Evolutionary conservation across 1,284 basidiomycete species (phyloP).

Genomic region (Rhodotorula sp.): DNA sequence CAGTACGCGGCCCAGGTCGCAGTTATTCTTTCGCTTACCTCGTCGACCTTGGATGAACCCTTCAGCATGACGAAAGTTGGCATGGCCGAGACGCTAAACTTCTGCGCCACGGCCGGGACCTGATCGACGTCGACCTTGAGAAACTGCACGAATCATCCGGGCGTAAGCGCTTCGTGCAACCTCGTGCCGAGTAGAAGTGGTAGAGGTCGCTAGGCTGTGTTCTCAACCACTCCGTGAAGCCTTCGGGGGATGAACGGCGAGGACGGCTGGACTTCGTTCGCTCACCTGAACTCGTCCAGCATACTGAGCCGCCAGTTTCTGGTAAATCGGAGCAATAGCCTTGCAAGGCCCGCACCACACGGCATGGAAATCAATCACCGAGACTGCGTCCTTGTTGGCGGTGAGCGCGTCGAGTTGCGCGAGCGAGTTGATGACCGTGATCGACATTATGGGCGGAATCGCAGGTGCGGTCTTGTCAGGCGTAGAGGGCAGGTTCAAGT

Average conservation of each 20-base stretch:
- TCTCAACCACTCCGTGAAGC: background rate
- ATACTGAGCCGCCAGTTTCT: constrained; percentile 26
- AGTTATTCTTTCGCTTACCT: background rate
- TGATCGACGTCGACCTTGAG: constrained; percentile 43
- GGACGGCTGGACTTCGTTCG: background rate
- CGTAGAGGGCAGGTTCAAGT: background rate
- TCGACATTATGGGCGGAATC: constrained; percentile 10
- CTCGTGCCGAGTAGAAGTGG: background rate
- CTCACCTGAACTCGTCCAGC: constrained; percentile 26
- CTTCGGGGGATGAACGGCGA: background rate
- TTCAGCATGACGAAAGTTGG: constrained; percentile 36
- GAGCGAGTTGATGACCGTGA: constrained; percentile 21
- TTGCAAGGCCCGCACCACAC: constrained; percentile 23
- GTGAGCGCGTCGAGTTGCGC: constrained; percentile 20
- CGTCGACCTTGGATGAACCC: constrained; percentile 28
- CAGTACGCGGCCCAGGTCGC: background rate
- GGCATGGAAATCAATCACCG: constrained; percentile 37
- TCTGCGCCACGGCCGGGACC: constrained; percentile 34
- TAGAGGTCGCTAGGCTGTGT: background rate
- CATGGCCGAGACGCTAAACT: constrained; percentile 37
- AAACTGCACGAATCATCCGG: constrained; percentile 25
- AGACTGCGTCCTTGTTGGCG: constrained; percentile 1
- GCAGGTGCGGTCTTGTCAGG: background rate
- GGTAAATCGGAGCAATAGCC: constrained; percentile 36
- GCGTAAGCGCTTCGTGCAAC: background rate